These are phyloP conservation scores for Dactylorhiza incarnata DNA, from an alignment of 106 monocot species.

Conservation along the genomic window DNA sequence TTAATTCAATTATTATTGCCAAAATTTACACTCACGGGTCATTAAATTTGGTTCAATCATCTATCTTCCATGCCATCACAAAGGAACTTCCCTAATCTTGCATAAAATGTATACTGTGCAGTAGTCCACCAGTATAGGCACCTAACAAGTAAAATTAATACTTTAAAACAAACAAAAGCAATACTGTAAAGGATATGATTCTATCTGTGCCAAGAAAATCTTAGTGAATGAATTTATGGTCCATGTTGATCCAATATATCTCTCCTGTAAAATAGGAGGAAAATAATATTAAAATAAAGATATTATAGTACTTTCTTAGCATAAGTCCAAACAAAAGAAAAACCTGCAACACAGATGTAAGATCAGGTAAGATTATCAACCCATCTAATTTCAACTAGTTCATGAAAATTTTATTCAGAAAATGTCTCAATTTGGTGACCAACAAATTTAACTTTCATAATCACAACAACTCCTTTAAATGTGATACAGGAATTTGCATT, in stretches of 20 bases:
- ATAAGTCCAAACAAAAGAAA: neutral
- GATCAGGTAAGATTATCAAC: neutral
- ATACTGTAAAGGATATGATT: conserved; percentile 2
- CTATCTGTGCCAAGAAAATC: neutral
- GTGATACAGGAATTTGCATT: neutral
- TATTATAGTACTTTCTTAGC: neutral
- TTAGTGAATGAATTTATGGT: neutral
- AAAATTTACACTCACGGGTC: too few species aligned
- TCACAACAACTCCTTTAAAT: neutral
- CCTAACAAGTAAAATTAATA: neutral
- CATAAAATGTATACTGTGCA: too few species aligned
- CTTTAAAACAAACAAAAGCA: neutral
- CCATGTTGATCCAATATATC: neutral
- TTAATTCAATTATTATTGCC: too few species aligned
- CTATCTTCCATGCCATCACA: too few species aligned
- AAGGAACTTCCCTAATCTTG: too few species aligned
- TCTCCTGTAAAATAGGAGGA: neutral
- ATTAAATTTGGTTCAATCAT: too few species aligned
- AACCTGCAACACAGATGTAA: neutral
- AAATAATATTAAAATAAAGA: neutral
- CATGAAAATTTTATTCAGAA: neutral
- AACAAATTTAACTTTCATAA: neutral
- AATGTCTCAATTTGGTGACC: neutral
- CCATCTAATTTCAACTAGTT: neutral
- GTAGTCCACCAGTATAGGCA: neutral